Evolutionary conservation across 148 eudicot genomes (phyloP).

Genomic region (Chenopodium album): DNA sequence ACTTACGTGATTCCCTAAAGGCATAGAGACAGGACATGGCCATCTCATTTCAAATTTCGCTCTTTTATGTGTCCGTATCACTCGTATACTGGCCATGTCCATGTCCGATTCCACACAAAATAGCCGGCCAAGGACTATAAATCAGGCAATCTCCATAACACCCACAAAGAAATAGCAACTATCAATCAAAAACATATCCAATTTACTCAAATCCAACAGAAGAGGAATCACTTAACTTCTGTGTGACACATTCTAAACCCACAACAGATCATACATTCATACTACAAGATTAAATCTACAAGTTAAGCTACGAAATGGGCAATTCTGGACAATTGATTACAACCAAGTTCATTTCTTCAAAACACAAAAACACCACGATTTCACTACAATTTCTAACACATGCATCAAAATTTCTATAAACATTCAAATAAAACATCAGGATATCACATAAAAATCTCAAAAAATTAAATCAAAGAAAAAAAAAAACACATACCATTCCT

Average conservation of each 20-base stretch:
- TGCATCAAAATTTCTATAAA: too few species aligned
- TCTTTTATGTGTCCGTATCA: neutral
- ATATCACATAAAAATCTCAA: neutral
- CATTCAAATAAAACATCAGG: neutral
- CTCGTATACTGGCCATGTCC: neutral
- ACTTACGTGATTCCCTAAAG: neutral
- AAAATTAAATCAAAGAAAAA: neutral
- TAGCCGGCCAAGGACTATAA: neutral
- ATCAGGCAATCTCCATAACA: neutral
- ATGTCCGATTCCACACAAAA: neutral
- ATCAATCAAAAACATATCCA: neutral
- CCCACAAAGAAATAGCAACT: neutral
- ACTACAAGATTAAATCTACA: neutral
- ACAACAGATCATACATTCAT: neutral
- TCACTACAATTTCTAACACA: neutral
- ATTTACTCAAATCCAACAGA: neutral
- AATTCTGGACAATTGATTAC: neutral
- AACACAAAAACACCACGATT: neutral
- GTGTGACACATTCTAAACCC: neutral
- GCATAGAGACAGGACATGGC: neutral
- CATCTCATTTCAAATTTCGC: neutral
- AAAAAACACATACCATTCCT: conserved; percentile 51
- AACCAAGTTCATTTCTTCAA: neutral
- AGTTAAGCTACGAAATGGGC: neutral
- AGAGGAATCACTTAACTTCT: neutral